Conservation (phyloP, 306 rosid species). For the Malus sylvestris region DNA sequence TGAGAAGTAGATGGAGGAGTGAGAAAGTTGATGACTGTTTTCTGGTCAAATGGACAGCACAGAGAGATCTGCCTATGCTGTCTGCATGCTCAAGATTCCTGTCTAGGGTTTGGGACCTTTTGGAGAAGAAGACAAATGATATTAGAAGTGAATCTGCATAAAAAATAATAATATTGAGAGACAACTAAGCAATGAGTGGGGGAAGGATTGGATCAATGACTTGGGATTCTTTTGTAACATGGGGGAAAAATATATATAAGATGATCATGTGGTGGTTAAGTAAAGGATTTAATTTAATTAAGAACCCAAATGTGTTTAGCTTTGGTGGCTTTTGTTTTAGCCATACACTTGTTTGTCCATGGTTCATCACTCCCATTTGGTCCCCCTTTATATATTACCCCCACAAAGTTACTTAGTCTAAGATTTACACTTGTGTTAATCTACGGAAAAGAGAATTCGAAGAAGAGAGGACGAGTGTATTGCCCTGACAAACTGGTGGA, state of each 20-base stretch:
- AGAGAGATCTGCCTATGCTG: slow-evolving; percentile 56
- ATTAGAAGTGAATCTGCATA: slow-evolving; percentile 55
- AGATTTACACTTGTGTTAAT: not conserved
- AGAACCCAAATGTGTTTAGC: slow-evolving; percentile 22
- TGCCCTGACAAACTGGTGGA: no score
- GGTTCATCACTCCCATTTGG: slow-evolving; percentile 13
- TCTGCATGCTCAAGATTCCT: slow-evolving; percentile 68
- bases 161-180: slow-evolving; percentile 36
- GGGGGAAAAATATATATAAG: slow-evolving; percentile 21
- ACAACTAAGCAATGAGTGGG: slow-evolving; percentile 71
- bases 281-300: slow-evolving; percentile 2
- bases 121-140: slow-evolving; percentile 55
- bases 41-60: slow-evolving; percentile 46
- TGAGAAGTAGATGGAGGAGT: not conserved
- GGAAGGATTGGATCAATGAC: slow-evolving; percentile 43
- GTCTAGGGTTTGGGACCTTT: slow-evolving; percentile 36
- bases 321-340: slow-evolving; percentile 31
- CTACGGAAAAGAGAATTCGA: no score
- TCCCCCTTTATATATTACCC: not conserved
- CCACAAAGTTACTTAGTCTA: not conserved
- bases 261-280: slow-evolving; percentile 32
- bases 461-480: no score
- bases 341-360: slow-evolving; percentile 43
- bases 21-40: slow-evolving; percentile 12
- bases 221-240: slow-evolving; percentile 55